phyloP scores from a whole-genome alignment of 257 asterid genomes.

The Jacaranda mimosifolia region DNA sequence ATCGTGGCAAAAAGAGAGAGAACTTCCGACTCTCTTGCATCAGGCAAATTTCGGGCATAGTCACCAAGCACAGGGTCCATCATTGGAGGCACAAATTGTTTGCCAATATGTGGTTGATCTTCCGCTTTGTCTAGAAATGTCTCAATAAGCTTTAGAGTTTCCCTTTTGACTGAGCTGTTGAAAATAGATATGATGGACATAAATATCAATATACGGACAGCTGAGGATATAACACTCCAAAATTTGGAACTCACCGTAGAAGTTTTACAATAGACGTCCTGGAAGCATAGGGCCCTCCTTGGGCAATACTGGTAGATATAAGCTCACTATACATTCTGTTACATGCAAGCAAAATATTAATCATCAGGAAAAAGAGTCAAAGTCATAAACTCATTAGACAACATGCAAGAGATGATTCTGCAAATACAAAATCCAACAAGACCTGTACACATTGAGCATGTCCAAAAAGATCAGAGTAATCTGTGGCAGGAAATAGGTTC shows the following conservation, averaged over 20 bases:
- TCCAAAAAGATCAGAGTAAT: conserved; percentile 82
- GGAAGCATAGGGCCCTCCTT: conserved; percentile 97
- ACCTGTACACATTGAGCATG: conserved; percentile 99
- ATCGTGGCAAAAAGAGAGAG: conserved; percentile 97
- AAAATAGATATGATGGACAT: conserved; percentile 8
- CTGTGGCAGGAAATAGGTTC: conserved; percentile 89
- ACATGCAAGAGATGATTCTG: background rate
- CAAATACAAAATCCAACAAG: conserved; percentile 24
- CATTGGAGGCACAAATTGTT: conserved; percentile 96
- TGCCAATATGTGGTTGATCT: conserved; percentile 89
- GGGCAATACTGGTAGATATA: conserved; percentile 88
- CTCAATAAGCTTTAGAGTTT: conserved; percentile 92
- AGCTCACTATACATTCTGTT: conserved; percentile 99
- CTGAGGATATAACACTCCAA: background rate
- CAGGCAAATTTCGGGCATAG: conserved; percentile 95
- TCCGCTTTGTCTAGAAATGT: conserved; percentile 98
- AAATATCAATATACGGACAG: conserved; percentile 9
- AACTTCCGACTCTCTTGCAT: conserved; percentile 99
- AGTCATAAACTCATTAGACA: background rate
- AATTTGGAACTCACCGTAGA: conserved; percentile 66
- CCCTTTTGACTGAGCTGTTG: conserved; percentile 97
- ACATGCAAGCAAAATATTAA: conserved; percentile 40
- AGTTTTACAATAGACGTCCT: conserved; percentile 90
- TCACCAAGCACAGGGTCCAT: conserved; percentile 98
- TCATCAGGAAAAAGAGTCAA: conserved; percentile 1